phyloP scores from a whole-genome alignment of 345 rosid genomes.

The Physaria fendleri region DNA sequence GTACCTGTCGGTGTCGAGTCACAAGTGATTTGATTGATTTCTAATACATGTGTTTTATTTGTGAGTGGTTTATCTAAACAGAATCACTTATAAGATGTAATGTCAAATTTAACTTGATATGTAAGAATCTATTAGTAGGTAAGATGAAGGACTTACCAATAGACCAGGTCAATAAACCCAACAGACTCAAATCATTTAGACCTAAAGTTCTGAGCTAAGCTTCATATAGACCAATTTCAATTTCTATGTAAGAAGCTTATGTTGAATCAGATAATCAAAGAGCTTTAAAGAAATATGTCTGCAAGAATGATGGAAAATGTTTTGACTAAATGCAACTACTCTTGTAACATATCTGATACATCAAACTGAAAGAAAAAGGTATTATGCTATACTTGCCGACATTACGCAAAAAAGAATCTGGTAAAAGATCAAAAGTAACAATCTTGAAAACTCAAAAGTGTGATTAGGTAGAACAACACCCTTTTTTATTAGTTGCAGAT shows the following conservation, averaged over 20 bases:
- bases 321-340: slow-evolving; percentile 14
- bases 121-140: not conserved
- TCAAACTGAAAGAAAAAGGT: not conserved
- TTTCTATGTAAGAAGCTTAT: too few relatives aligned
- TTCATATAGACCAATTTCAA: too few relatives aligned
- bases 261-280: not conserved
- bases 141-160: not conserved
- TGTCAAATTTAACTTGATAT: not conserved
- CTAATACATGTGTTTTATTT: too few relatives aligned
- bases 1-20: not conserved
- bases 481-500: slow-evolving; percentile 41
- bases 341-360: not conserved
- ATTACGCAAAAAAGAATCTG: not conserved
- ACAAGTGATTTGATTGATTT: too few relatives aligned
- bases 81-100: slow-evolving; percentile 10
- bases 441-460: slow-evolving; percentile 1
- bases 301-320: not conserved
- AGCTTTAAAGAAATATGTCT: not conserved
- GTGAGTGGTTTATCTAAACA: slow-evolving; percentile 7
- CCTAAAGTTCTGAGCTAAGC: too few relatives aligned
- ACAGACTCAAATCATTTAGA: not conserved
- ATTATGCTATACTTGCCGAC: slow-evolving; percentile 20
- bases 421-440: not conserved
- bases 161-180: not conserved
- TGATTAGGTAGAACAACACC: slow-evolving; percentile 55